Base-by-base conservation (phyloP, 169 alveolate genomes). In the Cystoisospora suis region DNA sequence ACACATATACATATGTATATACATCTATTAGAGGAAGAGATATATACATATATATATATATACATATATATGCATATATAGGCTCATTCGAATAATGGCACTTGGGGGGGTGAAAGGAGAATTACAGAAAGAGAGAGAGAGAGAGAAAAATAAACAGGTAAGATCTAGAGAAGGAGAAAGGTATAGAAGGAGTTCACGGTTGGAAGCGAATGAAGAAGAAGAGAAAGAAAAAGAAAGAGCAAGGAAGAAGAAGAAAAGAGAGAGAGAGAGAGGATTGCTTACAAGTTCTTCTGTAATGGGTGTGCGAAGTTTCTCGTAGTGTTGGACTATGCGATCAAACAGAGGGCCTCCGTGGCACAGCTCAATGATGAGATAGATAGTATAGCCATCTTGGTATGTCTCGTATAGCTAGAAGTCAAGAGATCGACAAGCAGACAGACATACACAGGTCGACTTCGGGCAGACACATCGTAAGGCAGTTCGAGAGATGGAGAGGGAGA, bases 211-310 rank as follows among this genome's bases (percentile, higher is more conserved):
- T 53, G 29, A 53, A 53, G 12, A 23, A 23, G 65, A 53, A 53
- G 65, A 53, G 65, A 12, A 53, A 53, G 65, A 53, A 53, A 23
- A 23, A 12, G 65, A 53, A 23, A 53, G 29, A 23, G 12, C 29
- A 12, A 53, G 29, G 65, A 15, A 12, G 65, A 53, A 53, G 65
- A 23, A 53, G 12, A 23, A 53, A 12, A 53, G 65, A 53, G 65
- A 53, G 23, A 53, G 29, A 53, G 29, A 23, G 34, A 27, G 59
- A 38, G 3, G 20, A 20, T n/a, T 0, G 17, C 85, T 2, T 32
- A 69, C 90, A 49, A 34, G 90, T 53, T 93, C 89, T 90, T 97
- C 98, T 17, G 97, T 90, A 49, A 97, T 92, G 45, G 93, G 93
- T 56, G 91, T 15, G 44, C 88, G 46, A 72, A 72, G 83, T 34